Conservation (phyloP, 2,329 filamentous ascomycete genomes). For the Venturia effusa region DNA sequence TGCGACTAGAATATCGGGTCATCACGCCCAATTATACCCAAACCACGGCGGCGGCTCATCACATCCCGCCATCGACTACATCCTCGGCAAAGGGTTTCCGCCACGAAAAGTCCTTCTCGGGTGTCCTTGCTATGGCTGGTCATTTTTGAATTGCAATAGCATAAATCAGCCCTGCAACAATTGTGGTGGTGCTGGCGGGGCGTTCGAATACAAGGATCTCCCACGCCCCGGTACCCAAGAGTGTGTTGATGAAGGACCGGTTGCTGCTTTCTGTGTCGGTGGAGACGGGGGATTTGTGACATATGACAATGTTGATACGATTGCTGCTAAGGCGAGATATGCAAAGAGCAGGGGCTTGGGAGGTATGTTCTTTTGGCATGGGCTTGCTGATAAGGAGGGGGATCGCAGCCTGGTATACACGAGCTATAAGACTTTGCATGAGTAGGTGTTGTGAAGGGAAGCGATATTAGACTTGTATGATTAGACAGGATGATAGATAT, state of each 20-base stretch:
- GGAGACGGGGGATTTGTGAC: conserved; percentile 67
- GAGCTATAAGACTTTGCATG: conserved; percentile 44
- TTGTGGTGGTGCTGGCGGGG: conserved; percentile 52
- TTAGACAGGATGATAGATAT: not conserved
- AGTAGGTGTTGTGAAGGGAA: not conserved
- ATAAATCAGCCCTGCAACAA: conserved; percentile 50
- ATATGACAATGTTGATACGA: conserved; percentile 70
- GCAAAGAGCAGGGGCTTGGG: conserved; percentile 61
- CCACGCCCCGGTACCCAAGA: conserved; percentile 53
- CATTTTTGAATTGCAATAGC: conserved; percentile 55
- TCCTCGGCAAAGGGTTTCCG: conserved; percentile 56
- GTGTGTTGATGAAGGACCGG: conserved; percentile 53
- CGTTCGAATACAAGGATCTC: conserved; percentile 63
- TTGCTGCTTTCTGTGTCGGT: conserved; percentile 62
- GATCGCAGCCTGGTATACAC: conserved; percentile 48
- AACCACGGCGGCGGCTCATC: conserved; percentile 42
- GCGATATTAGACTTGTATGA: not conserved
- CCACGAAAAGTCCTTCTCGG: conserved; percentile 64
- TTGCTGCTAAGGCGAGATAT: conserved; percentile 63
- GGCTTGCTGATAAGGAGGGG: conserved; percentile 53
- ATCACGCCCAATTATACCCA: conserved; percentile 65
- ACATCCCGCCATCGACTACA: conserved; percentile 49
- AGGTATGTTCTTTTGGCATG: conserved; percentile 74
- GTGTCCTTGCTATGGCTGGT: conserved; percentile 64
- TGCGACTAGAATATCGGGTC: conserved; percentile 33